Conservation (phyloP, 352 stramenopile species). For the Globisporangium radiosum region DNA sequence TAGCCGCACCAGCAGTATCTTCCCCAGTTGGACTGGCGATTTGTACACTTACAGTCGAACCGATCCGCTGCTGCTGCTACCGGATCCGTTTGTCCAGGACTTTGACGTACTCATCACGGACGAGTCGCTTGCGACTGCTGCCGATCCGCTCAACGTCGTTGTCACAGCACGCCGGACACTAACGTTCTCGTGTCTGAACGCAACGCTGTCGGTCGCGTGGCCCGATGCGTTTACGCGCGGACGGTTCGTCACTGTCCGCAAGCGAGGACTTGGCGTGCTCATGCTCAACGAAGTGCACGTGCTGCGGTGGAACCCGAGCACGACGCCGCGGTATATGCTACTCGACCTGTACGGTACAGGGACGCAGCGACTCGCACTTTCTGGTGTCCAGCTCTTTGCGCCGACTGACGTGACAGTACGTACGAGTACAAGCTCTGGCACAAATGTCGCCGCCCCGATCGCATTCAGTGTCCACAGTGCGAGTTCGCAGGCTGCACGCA, state of each 20-base stretch:
- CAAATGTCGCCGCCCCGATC: constrained; percentile 25
- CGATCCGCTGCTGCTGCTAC: constrained; percentile 30
- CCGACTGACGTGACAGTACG: constrained; percentile 19
- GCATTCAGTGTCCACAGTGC: constrained; percentile 57
- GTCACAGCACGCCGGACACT: constrained; percentile 17
- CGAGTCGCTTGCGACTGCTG: constrained; percentile 14
- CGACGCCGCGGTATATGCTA: constrained; percentile 35
- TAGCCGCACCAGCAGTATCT: constrained; percentile 2
- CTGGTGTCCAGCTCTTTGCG: constrained; percentile 41
- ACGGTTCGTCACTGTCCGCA: constrained; percentile 44
- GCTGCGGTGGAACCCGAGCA: constrained; percentile 47
- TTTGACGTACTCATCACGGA: constrained; percentile 45
- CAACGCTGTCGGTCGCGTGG: constrained; percentile 29
- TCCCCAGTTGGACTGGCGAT: constrained; percentile 28
- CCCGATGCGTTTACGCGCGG: constrained; percentile 27
- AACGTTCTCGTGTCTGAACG: constrained; percentile 42
- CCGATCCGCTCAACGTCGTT: constrained; percentile 7
- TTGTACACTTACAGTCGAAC: constrained; percentile 30
- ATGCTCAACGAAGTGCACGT: constrained; percentile 75
- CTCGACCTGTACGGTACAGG: constrained; percentile 41
- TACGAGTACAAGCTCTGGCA: background rate
- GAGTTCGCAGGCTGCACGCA: constrained; percentile 38
- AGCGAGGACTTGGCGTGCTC: constrained; percentile 22
- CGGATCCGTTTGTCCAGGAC: constrained; percentile 43
- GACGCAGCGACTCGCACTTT: constrained; percentile 26